Base-by-base conservation (phyloP, 1,284 basidiomycete genomes). In the Ganoderma lingzhi region DNA sequence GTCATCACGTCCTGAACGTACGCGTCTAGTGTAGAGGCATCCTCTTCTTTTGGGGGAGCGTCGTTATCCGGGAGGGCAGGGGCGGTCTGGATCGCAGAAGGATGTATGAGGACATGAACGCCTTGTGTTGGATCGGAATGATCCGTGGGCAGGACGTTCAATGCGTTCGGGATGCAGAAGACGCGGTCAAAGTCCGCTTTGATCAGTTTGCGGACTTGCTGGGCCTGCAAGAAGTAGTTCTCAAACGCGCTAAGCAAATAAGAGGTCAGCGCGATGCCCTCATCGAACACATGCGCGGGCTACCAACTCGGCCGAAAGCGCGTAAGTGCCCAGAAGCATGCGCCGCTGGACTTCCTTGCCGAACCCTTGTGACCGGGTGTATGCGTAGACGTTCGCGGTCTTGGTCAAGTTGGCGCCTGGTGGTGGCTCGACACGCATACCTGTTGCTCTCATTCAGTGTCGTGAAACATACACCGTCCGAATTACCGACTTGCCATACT, bases 1-100 rank as follows among this genome's bases (percentile, higher is more conserved):
- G 96, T 98, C 73, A 99, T 83, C 3, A 98, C 87, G 74, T 99
- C 97, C 78, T 99, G 97, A 14, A 95, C 88, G 78, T 99, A 99
- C 56, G 85, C 80, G 64, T 86, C 83, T 64, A 90, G 75, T 23
- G 79, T 79, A 23, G 70, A 70, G 2, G 68, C 55, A 0, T 19
- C 30, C 15, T 45, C 35, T 44, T n/a, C 28, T 2, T 63, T 15
- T 8, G 15, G 5, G 41, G 2, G 37, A 17, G 9, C 23, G 32
- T 70, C 72, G 10, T 39, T 30, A 6, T 61, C 59, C n/a, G 74
- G 73, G 0, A 96, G 82, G 0, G 71, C 79, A 0, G 95, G 95
- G 0, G 96, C 96, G 0, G 91, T 91, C 28, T 87, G 85, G 28
- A 96, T 94, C 1, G 94, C 90, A 0, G 95, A 94, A 0, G 95